These are phyloP conservation scores for Phellopilus nigrolimitatus DNA, from an alignment of 1,284 basidiomycete genomes.

Conservation along the genomic window DNA sequence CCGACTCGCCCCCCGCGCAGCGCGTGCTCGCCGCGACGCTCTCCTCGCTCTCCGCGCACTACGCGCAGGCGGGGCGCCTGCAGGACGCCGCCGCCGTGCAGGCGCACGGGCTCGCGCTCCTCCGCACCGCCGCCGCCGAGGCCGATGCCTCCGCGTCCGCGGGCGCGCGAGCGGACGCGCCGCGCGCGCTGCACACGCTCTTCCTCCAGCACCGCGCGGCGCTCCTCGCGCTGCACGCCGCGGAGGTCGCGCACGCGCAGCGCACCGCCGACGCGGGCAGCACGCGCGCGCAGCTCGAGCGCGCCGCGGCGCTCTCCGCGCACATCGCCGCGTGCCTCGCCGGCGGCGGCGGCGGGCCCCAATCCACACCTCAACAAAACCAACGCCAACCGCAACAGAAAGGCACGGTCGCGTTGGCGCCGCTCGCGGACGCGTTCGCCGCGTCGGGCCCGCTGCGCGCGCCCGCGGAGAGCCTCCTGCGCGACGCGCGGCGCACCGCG, in stretches of 20 bases:
- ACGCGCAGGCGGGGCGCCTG: constrained; percentile 63
- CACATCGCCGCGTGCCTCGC: constrained; percentile 44
- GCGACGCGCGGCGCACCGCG: constrained; percentile 65
- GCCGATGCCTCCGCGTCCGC: constrained; percentile 45
- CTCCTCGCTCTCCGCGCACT: constrained; percentile 66
- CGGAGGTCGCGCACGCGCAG: constrained; percentile 67
- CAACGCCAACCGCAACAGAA: constrained; percentile 42
- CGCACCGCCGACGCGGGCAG: constrained; percentile 34
- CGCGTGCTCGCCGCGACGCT: constrained; percentile 63
- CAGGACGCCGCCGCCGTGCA: constrained; percentile 64
- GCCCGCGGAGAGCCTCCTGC: constrained; percentile 55
- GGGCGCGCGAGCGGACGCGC: constrained; percentile 33
- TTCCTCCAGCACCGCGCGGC: constrained; percentile 72
- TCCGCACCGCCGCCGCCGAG: too few species aligned
- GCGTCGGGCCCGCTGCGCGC: constrained; percentile 40
- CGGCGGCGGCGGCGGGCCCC: constrained; percentile 35
- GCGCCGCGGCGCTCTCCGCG: constrained; percentile 64
- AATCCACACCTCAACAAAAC: constrained; percentile 34
- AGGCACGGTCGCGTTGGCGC: too few species aligned
- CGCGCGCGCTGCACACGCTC: constrained; percentile 58
- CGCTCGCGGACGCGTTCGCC: constrained; percentile 40
- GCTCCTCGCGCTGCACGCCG: constrained; percentile 68
- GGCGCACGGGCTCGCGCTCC: constrained; percentile 58
- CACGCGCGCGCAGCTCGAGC: constrained; percentile 24
- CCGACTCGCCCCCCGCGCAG: constrained; percentile 61